Base-by-base conservation (phyloP, 306 rosid species). In the Arachis stenosperma region DNA sequence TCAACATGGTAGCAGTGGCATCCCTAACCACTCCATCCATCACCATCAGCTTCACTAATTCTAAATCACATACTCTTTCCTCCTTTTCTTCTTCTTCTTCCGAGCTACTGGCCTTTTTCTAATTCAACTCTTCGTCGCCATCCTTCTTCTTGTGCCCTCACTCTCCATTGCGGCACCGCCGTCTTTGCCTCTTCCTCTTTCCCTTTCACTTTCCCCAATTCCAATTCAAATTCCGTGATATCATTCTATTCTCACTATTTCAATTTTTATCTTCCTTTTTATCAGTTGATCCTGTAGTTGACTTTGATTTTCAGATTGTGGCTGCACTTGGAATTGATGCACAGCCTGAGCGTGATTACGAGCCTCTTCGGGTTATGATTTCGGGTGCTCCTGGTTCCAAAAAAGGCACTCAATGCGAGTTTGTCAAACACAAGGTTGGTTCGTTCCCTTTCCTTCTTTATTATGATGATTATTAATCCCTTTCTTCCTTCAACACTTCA, bases 301-400 rank as follows among this genome's bases (percentile, higher is more conserved):
- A 33, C 37, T 33, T 33, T 3, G 37, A 33, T 33, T 33, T 33
- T 33, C 36, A 79, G 82, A 41, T n/a, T 66, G 65, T 84, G 7
- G 92, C 57, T 3, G 57, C 57, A 52, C 27, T 52, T 52, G 27
- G 29, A 58, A 63, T 33, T 33, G 3, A 33, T 33, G 2, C 37
- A 33, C 37, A 33, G 37, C 37, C 37, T 33, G 37, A 33, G 37
- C 37, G 37, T 33, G 37, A 33, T 33, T 33, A 86, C 4, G 92
- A 91, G 74, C 83, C 88, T 13, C 89, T 87, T 6, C 83, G 44
- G 72, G 59, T 91, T 58, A 89, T 89, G 95, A 89, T 94, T 58
- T 91, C 96, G 3, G 98, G 96, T 3, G 92, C 98, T 53, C 98
- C 98, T 4, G 97, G 97, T 76, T 94, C 98, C 30, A 97, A 97